Conservation (phyloP, 139 green algal genomes). For the Chlorella sp. region DNA sequence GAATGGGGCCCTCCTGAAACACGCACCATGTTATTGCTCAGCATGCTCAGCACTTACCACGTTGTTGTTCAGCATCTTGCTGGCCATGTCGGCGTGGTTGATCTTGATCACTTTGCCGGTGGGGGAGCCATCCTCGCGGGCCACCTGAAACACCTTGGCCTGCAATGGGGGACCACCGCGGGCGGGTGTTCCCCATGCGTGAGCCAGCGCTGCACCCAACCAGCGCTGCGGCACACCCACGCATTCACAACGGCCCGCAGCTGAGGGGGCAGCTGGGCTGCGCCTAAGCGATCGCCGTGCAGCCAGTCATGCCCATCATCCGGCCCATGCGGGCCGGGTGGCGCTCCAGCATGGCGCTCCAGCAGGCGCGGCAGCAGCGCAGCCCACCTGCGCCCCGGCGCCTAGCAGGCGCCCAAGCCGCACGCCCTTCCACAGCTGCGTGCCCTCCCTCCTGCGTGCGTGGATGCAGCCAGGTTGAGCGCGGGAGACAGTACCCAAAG, state of each 20-base stretch:
- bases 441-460: slow-evolving; percentile 2
- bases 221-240: too few relatives aligned
- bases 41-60: neutral
- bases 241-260: too few relatives aligned
- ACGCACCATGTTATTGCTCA: too few relatives aligned
- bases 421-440: slow-evolving; percentile 14
- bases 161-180: neutral
- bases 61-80: slow-evolving; percentile 36
- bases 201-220: too few relatives aligned
- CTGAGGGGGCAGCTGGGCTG: neutral
- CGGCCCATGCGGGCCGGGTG: neutral
- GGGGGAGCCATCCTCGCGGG: slow-evolving; percentile 26
- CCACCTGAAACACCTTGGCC: slow-evolving; percentile 35
- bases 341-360: neutral
- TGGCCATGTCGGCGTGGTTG: slow-evolving; percentile 31
- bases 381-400: slow-evolving; percentile 15
- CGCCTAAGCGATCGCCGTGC: too few relatives aligned
- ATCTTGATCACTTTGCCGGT: slow-evolving; percentile 44
- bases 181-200: neutral
- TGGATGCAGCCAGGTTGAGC: too few relatives aligned
- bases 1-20: too few relatives aligned
- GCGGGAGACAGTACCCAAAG: too few relatives aligned
- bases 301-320: neutral
- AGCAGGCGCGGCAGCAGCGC: neutral
- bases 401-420: slow-evolving; percentile 31